Evolutionary conservation across 805 yeast genomes (phyloP).

Genomic region (Yamadazyma akitaensis): DNA sequence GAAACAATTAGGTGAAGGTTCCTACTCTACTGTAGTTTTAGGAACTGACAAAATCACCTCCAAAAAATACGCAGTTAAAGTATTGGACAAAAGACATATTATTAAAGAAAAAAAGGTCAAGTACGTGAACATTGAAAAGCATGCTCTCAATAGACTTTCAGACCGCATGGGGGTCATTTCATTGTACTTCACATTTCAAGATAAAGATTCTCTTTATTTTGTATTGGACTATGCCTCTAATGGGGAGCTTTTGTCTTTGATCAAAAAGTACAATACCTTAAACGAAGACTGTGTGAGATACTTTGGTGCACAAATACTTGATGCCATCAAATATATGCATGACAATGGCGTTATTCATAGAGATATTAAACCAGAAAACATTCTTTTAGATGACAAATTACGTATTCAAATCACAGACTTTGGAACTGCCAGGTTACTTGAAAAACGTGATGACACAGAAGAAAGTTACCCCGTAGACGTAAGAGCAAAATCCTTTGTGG

Average conservation of each 20-base stretch:
- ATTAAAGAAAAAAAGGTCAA: slow-evolving; percentile 81
- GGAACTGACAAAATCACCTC: slow-evolving; percentile 51
- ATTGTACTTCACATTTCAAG: slow-evolving; percentile 76
- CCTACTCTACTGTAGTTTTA: slow-evolving; percentile 43
- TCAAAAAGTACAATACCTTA: slow-evolving; percentile 66
- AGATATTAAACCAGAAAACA: slow-evolving; percentile 83
- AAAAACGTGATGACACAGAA: slow-evolving; percentile 41
- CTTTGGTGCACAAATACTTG: slow-evolving; percentile 70
- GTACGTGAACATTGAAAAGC: slow-evolving; percentile 80
- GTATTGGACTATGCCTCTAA: slow-evolving; percentile 76
- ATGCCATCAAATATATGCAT: slow-evolving; percentile 71
- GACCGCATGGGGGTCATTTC: slow-evolving; percentile 61
- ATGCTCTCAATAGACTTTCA: slow-evolving; percentile 68
- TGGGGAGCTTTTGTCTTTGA: slow-evolving; percentile 68
- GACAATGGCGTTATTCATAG: slow-evolving; percentile 74
- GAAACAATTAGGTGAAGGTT: slow-evolving; percentile 42
- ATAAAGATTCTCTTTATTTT: slow-evolving; percentile 66
- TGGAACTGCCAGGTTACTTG: slow-evolving; percentile 77
- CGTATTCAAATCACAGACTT: slow-evolving; percentile 75
- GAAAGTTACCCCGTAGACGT: slow-evolving; percentile 62
- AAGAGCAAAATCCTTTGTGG: slow-evolving; percentile 77
- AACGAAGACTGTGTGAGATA: slow-evolving; percentile 66
- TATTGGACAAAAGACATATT: slow-evolving; percentile 71
- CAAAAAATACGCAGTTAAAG: slow-evolving; percentile 69
- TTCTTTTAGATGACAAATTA: slow-evolving; percentile 57